Evolutionary conservation across 805 yeast species (phyloP).

Genomic region (Huiozyma naganishii): DNA sequence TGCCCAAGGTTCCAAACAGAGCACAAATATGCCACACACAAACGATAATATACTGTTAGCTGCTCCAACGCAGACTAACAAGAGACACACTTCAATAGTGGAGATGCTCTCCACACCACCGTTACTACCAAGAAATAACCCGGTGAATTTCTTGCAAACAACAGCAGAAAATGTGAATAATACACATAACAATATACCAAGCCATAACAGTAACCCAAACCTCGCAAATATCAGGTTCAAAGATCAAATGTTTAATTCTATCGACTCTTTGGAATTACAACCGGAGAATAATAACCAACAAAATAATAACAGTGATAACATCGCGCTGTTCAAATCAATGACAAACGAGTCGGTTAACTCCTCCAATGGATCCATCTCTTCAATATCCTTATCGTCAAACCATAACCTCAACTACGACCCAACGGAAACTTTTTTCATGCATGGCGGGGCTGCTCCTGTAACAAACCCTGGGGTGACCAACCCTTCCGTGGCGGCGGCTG

Average conservation of each 20-base stretch:
- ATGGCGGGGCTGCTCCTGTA: neutral
- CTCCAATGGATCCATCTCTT: conserved; percentile 6
- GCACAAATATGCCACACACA: conserved; percentile 4
- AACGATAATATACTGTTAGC: conserved; percentile 7
- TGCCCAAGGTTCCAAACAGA: too few relatives aligned
- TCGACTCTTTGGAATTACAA: neutral
- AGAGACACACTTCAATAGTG: conserved; percentile 56
- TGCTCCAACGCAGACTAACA: conserved; percentile 1
- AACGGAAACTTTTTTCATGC: too few relatives aligned
- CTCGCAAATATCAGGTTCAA: neutral
- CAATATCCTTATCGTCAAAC: conserved; percentile 1
- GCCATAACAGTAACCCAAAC: neutral
- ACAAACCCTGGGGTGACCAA: neutral
- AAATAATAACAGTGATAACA: neutral
- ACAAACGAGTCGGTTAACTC: conserved; percentile 6
- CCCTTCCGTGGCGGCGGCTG: neutral
- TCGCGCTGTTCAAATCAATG: neutral
- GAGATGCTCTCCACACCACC: conserved; percentile 73
- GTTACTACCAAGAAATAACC: conserved; percentile 32
- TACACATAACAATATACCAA: neutral
- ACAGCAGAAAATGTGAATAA: neutral
- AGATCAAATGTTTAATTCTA: conserved; percentile 1
- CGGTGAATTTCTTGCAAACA: neutral
- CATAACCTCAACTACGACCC: neutral
- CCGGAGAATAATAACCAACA: neutral